phyloP scores from a whole-genome alignment of 2,329 filamentous ascomycete genomes.

The Paracamarosporium sp. region DNA sequence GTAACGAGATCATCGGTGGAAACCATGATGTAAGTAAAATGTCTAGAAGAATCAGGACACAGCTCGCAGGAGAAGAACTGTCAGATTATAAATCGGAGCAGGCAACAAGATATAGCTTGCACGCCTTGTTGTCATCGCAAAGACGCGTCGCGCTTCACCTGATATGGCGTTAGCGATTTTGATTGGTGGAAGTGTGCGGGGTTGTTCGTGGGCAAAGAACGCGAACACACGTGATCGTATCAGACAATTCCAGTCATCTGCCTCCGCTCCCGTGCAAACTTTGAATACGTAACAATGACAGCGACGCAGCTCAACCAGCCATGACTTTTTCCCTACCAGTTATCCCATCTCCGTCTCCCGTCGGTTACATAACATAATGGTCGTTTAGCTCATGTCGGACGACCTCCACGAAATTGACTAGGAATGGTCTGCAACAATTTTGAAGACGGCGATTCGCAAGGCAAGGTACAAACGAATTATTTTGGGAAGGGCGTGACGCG shows the following conservation, averaged over 20 bases:
- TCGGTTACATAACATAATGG: too few relatives aligned
- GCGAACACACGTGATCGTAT: slow-evolving; percentile 9
- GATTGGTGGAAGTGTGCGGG: slow-evolving; percentile 11
- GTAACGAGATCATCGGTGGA: slow-evolving; percentile 22
- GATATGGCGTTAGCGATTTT: not conserved
- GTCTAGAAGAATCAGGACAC: not conserved
- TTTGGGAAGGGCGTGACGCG: not conserved
- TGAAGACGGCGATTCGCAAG: not conserved
- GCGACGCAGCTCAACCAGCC: too few relatives aligned
- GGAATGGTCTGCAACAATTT: slow-evolving; percentile 1
- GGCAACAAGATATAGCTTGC: not conserved
- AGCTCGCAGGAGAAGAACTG: not conserved
- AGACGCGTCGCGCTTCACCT: slow-evolving; percentile 1
- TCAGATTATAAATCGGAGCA: not conserved
- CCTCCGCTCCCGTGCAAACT: too few relatives aligned
- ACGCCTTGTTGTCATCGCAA: not conserved
- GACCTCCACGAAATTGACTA: not conserved
- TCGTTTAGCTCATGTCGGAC: not conserved
- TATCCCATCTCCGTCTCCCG: too few relatives aligned
- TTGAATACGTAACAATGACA: too few relatives aligned
- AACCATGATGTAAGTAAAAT: slow-evolving; percentile 12
- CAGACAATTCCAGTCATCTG: not conserved
- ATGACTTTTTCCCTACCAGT: too few relatives aligned
- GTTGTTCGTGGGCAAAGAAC: slow-evolving; percentile 2
- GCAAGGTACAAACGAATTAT: not conserved